Base-by-base conservation (phyloP, 1,284 basidiomycete species). In the Moesziomyces sp. region DNA sequence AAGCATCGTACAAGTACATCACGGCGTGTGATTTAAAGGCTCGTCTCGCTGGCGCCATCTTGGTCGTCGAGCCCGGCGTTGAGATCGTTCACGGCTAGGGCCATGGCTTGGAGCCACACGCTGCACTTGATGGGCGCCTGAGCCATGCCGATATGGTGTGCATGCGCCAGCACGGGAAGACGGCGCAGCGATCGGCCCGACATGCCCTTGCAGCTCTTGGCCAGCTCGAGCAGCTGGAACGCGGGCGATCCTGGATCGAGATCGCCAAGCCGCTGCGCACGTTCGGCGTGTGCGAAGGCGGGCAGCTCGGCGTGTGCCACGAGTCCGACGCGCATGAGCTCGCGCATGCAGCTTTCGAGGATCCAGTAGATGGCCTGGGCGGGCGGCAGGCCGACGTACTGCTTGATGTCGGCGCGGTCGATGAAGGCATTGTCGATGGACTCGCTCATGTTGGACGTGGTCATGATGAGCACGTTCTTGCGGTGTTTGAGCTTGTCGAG, bases 391-490 rank as follows among this genome's bases (percentile, higher is more conserved):
- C 94, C 94, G 40, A 98, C 89, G 80, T 93, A 97, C 87, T 97
- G 94, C 48, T 96, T 90, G 61, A 99, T 94, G 81, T 99, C 97
- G 13, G 95, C 97, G 47, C 97, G 91, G 82, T 99, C 97, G 55
- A 98, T 89, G 82, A 98, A 99, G 0, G 96, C 97, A 47, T 89
- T 89, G 82, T 99, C 96, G 67, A 99, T 99, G 0, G 95, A 93
- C 77, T 93, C 92, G 0, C 91, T 91, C 7, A 99, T 88, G 84
- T 99, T 99, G 62, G 93, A 97, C 0, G 97, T 99, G 0, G 97
- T 92, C 90, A 99, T 92, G 33, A 99, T 91, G 14, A 99, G 87
- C 3, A 95, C 94, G 80, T 99, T 99, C 85, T 93, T 94, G 67
- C 90, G 89, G 70, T 92, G 90, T 84, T 93, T 94, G 18, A 99